Conservation (phyloP, 371 early-diverging fungal genomes). For the Apophysomyces elegans region DNA sequence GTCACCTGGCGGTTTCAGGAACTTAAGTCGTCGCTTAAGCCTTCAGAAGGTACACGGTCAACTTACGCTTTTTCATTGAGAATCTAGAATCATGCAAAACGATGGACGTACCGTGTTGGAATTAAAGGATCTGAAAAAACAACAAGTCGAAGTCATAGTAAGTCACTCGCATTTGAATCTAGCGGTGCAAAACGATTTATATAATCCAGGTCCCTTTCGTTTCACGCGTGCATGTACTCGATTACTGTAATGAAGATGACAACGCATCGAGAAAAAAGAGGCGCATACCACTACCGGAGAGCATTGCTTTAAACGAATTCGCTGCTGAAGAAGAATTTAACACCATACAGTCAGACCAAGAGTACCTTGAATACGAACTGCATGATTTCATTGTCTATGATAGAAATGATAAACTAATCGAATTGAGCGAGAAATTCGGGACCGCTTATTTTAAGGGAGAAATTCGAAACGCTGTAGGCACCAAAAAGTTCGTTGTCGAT, state of each 20-base stretch:
- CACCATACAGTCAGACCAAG: neutral
- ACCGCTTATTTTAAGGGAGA: neutral
- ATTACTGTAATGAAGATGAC: neutral
- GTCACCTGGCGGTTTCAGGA: too few relatives aligned
- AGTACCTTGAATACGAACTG: neutral
- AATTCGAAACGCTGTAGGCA: neutral
- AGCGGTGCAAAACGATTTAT: neutral
- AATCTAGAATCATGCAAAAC: neutral
- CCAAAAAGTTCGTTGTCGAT: neutral
- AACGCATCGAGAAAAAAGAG: neutral
- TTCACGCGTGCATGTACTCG: neutral
- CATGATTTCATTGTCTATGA: neutral
- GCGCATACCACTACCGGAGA: neutral
- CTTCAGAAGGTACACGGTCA: too few relatives aligned
- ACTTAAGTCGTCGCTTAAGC: too few relatives aligned
- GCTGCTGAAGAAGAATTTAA: neutral
- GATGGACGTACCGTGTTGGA: neutral
- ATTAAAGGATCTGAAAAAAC: neutral
- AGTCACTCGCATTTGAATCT: neutral
- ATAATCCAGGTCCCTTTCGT: neutral
- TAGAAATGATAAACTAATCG: neutral
- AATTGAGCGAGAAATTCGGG: constrained; percentile 4
- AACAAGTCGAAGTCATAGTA: neutral
- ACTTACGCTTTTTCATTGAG: too few relatives aligned
- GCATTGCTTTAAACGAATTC: neutral